Percentiles rank a stretch among this genome's conserved stretches.
Conservation (phyloP, 1,284 basidiomycete genomes). For the Marasmius sp. region DNA sequence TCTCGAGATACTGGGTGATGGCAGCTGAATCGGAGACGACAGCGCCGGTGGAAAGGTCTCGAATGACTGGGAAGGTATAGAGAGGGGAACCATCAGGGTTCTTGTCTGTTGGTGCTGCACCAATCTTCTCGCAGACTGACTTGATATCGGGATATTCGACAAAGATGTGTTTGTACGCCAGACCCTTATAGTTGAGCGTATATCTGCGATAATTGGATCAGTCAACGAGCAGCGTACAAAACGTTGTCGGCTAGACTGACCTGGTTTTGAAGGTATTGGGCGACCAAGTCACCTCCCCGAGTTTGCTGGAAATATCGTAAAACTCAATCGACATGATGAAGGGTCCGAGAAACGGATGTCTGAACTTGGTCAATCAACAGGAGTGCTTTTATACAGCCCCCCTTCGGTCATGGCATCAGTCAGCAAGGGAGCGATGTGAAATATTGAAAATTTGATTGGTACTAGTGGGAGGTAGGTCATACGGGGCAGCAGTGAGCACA, state of each 20-base stretch:
- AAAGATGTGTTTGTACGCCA: slow-evolving; percentile 3
- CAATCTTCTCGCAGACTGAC: slow-evolving; percentile 11
- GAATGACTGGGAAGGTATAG: slow-evolving; percentile 24
- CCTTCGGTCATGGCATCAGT: no score
- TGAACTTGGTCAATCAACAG: no score
- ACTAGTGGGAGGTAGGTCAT: no score
- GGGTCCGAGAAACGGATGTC: no score
- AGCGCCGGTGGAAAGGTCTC: slow-evolving; percentile 15
- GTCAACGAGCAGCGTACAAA: neutral
- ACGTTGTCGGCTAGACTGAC: slow-evolving; percentile 13
- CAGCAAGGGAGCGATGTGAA: no score
- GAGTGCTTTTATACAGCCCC: no score
- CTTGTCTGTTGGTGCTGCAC: slow-evolving; percentile 13
- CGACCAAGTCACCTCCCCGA: slow-evolving; percentile 18
- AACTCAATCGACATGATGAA: slow-evolving; percentile 6
- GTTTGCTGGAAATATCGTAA: slow-evolving; percentile 22
- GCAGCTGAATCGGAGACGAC: slow-evolving; percentile 25
- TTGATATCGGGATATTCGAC: slow-evolving; percentile 7
- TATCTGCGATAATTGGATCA: neutral
- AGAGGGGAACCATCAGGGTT: slow-evolving; percentile 14
- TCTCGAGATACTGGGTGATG: slow-evolving; percentile 34
- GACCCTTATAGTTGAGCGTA: slow-evolving; percentile 5
- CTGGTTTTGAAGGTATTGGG: slow-evolving; percentile 23
- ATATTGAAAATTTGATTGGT: no score
- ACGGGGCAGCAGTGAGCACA: neutral